These are phyloP conservation scores for Brasilioporus rufonigricans DNA, from an alignment of 768 basidiomycete genomes.

Conservation along the genomic window DNA sequence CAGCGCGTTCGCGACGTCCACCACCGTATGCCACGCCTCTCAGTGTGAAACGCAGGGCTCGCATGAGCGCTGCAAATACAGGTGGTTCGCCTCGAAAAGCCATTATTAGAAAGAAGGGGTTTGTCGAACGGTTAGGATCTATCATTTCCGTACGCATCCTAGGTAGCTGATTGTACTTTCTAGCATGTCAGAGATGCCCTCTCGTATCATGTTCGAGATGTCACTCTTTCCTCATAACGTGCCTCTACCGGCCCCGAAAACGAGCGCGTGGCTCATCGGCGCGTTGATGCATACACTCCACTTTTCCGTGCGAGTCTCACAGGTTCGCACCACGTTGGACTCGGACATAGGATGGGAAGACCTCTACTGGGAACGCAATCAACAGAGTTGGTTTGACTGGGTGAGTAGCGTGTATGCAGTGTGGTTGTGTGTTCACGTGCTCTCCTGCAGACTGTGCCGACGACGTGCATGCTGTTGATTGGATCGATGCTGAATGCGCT, in stretches of 20 bases:
- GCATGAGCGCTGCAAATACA: conserved; percentile 34
- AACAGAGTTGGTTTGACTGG: conserved; percentile 78
- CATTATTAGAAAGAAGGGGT: conserved; percentile 59
- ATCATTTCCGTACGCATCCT: conserved; percentile 2
- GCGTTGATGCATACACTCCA: conserved; percentile 65
- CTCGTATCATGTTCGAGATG: conserved; percentile 73
- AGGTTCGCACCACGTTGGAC: conserved; percentile 54
- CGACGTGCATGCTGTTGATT: conserved; percentile 53
- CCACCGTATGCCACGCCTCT: conserved; percentile 71
- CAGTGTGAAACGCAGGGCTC: conserved; percentile 41
- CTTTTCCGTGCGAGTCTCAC: conserved; percentile 59
- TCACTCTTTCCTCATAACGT: conserved; percentile 80
- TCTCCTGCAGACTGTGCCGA: conserved; percentile 56
- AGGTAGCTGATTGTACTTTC: conserved; percentile 12
- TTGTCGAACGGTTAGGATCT: conserved; percentile 54
- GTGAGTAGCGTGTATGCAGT: conserved; percentile 38
- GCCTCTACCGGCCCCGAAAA: conserved; percentile 65
- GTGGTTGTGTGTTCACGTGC: conserved; percentile 8
- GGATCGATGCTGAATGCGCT: conserved; percentile 58
- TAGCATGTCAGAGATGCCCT: conserved; percentile 67
- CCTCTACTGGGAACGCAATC: conserved; percentile 65
- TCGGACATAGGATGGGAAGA: conserved; percentile 79
- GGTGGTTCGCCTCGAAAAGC: conserved; percentile 44
- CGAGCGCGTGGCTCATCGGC: conserved; percentile 65
- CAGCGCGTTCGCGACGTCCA: conserved; percentile 64